Base-by-base conservation (phyloP, 192 early-diverging fungal species). In the Podila clonocystis region DNA sequence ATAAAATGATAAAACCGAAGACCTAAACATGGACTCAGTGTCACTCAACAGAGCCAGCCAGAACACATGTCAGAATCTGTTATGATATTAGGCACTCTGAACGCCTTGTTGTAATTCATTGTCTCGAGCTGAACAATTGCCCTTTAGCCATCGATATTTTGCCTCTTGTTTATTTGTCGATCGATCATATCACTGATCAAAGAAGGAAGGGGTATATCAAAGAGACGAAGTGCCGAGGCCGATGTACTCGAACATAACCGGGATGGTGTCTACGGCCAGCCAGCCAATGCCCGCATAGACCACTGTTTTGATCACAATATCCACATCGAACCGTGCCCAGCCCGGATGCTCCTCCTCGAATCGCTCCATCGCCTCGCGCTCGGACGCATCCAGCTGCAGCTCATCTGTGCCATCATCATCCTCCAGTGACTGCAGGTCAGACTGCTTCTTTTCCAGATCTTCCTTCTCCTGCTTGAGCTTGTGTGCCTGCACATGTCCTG, bases 231-330 rank as follows among this genome's bases (percentile, higher is more conserved):
- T 73, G 22, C 77, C 79, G 11, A 85, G 67, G 24, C 80, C 84
- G 24, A 74, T 71, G 45, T 76, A 50, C 62, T 89, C 82, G 62
- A 89, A 89, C 62, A 89, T 58, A 48, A 87, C 52, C 1, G 87
- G 87, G 45, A 82, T 75, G 20, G 74, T 74, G 59, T 85, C 84
- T 24, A 78, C 80, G 4, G 87, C 85, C 19, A 86, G 29, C 65
- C 83, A 85, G 33, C 87, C 87, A 62, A 88, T 88, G 31, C 85
- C 87, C 34, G 85, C 87, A 75, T 89, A 89, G 30, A 89, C 87
- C 45, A 89, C 86, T 20, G 86, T 73, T 73, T 89, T 89, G 60
- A 86, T 89, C 26, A 89, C 87, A 67, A 89, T 89, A 59, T 89
- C 87, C 5, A 89, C 82, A 70, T 89, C 87, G 48, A 87, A 89